These are phyloP conservation scores for Russula abietina DNA, from an alignment of 768 basidiomycete species.

Conservation along the genomic window DNA sequence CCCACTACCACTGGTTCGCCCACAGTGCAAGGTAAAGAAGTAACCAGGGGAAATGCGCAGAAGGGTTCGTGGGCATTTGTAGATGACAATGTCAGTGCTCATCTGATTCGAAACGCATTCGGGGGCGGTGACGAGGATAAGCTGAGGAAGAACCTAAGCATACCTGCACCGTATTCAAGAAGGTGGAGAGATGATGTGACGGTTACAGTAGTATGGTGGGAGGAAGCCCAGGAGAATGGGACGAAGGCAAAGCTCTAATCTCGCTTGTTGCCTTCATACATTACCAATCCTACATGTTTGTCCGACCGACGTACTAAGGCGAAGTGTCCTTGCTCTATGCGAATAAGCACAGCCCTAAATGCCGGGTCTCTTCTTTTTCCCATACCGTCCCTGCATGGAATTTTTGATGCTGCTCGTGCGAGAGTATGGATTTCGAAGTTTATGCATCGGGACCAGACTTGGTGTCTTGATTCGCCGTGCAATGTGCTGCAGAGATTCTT, in stretches of 20 bases:
- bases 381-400: conserved; percentile 31
- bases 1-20: conserved; percentile 48
- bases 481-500: conserved; percentile 26
- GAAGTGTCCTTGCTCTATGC: conserved; percentile 5
- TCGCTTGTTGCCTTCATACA: conserved; percentile 19
- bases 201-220: conserved; percentile 83
- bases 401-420: conserved; percentile 35
- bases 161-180: conserved; percentile 74
- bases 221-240: conserved; percentile 49
- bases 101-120: conserved; percentile 87
- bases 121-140: conserved; percentile 66
- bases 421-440: conserved; percentile 32
- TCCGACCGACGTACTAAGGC: conserved; percentile 6
- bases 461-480: not conserved
- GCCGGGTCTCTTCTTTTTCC: conserved; percentile 32
- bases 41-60: conserved; percentile 31
- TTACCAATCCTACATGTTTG: conserved; percentile 14
- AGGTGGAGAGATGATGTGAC: conserved; percentile 80
- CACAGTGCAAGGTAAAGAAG: conserved; percentile 61
- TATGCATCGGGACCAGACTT: not conserved
- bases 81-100: conserved; percentile 73
- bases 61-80: conserved; percentile 68
- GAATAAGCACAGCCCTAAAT: conserved; percentile 28
- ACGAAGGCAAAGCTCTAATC: conserved; percentile 49
- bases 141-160: conserved; percentile 64